Percentiles rank a stretch among this genome's conserved stretches.
Conservation (phyloP, 1,284 basidiomycete species). For the Cutaneotrichosporon cavernicola region DNA sequence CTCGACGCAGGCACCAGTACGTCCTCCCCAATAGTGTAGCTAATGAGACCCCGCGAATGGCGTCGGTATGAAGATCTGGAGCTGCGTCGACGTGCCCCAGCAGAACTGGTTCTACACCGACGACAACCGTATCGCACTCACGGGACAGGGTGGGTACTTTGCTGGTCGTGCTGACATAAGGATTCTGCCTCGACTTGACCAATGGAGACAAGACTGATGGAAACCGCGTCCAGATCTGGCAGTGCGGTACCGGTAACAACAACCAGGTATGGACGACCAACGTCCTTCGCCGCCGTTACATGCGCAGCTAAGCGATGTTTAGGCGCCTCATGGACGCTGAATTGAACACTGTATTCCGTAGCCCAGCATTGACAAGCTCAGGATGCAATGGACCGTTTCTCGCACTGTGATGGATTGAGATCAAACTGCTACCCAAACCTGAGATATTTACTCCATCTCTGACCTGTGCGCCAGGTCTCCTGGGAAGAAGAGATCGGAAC, state of each 20-base stretch:
- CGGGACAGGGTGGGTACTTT: background rate
- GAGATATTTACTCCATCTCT: too few species aligned
- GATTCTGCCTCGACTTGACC: slow-evolving; percentile 15
- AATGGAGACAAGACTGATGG: slow-evolving; percentile 23
- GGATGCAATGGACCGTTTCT: too few species aligned
- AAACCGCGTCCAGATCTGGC: slow-evolving; percentile 34
- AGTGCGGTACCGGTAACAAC: slow-evolving; percentile 24
- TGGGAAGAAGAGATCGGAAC: too few species aligned
- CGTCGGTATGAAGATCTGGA: slow-evolving; percentile 23
- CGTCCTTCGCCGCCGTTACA: background rate
- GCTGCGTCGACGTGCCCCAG: slow-evolving; percentile 23
- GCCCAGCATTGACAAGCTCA: background rate
- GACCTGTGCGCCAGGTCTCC: too few species aligned
- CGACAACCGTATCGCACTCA: slow-evolving; percentile 19
- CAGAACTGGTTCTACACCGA: slow-evolving; percentile 24
- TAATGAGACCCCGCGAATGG: slow-evolving; percentile 19
- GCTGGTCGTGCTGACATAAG: background rate
- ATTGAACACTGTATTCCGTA: background rate
- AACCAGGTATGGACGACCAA: slow-evolving; percentile 23
- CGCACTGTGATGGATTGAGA: too few species aligned
- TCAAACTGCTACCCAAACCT: too few species aligned
- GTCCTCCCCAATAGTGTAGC: background rate
- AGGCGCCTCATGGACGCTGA: background rate
- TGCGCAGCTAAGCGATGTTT: background rate
- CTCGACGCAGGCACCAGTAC: slow-evolving; percentile 32